Evolutionary conservation across 2,329 filamentous ascomycete species (phyloP), one percentile per base, ranked within the genome.

Genomic region (Verticillium nonalfalfae): DNA sequence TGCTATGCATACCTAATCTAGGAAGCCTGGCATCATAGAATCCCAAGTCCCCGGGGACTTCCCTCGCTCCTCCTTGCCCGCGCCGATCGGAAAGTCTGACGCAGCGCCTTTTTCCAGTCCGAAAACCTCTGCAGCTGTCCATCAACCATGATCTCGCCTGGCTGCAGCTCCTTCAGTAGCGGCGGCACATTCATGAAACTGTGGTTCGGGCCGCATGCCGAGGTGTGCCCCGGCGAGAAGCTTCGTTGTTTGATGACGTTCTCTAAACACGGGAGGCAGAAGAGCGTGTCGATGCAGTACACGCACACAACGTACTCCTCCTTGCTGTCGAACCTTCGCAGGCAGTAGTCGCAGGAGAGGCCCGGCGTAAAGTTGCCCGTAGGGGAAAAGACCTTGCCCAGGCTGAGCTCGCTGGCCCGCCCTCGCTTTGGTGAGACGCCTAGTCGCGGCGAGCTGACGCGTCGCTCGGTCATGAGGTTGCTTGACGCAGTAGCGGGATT

Each of bases 171-270:
- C 45, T 62, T 69, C n/a, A 68, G 66, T 61, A 78, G 62, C 5
- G 76, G 71, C 31, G 71, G 73, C n/a, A 78, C 74, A 1, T 66
- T 56, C 18, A 78, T 70, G 76, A 76, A 78, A 45, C 71, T 67
- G 56, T 78, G 76, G 45, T 73, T 71, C 9, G 63, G 59, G 7
- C 64, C 68, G 4, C 69, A 65, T 31, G 74, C 71, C 5, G 62
- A 64, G 9, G 70, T 73, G 58, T 68, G 69, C 3, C 64, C 64
- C 3, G 63, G 65, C 14, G 60, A 57, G 31, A 67, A 66, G 59
- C 75, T 75, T 0, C 68, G 67, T 1, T 65, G 64, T 63, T 69
- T 69, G 55, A 75, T 73, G 4, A 71, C 57, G 7, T 55, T 65
- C 9, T 70, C 62, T 31, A 76, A 60, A 38, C 76, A 78, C 13